These are phyloP conservation scores for Trichaptum fuscoviolaceum DNA, from an alignment of 768 basidiomycete species.

Conservation along the genomic window DNA sequence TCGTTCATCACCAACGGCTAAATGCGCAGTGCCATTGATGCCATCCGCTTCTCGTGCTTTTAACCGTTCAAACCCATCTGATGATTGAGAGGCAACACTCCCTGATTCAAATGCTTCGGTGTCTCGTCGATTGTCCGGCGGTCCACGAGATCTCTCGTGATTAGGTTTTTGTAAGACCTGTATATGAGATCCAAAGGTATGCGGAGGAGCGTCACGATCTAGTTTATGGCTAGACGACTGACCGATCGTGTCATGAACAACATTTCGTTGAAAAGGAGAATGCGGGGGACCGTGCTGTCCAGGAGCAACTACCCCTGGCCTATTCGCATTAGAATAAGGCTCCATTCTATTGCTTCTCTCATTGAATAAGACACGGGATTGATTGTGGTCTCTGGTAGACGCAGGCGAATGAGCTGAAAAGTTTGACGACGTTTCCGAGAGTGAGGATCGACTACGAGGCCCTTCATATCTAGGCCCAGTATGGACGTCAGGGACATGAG, in stretches of 20 bases:
- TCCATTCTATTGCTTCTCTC: conserved; percentile 89
- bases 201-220: conserved; percentile 41
- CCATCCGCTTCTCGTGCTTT: not conserved
- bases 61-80: not conserved
- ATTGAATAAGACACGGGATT: conserved; percentile 85
- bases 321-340: conserved; percentile 59
- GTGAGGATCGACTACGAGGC: conserved; percentile 8
- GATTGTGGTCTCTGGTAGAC: not conserved
- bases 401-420: conserved; percentile 9
- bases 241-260: conserved; percentile 37
- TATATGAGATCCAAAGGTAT: conserved; percentile 34
- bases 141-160: conserved; percentile 14
- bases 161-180: conserved; percentile 58
- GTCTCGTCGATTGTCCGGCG: conserved; percentile 1
- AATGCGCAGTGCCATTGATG: not conserved
- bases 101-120: not conserved
- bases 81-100: not conserved
- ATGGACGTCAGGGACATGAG: conserved; percentile 1
- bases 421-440: conserved; percentile 1
- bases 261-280: conserved; percentile 29
- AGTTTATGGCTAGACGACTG: conserved; percentile 37
- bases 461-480: conserved; percentile 1
- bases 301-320: conserved; percentile 34
- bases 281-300: conserved; percentile 17
- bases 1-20: not conserved